Base-by-base conservation (phyloP, 2,329 filamentous ascomycete genomes). In the Claviceps capensis region DNA sequence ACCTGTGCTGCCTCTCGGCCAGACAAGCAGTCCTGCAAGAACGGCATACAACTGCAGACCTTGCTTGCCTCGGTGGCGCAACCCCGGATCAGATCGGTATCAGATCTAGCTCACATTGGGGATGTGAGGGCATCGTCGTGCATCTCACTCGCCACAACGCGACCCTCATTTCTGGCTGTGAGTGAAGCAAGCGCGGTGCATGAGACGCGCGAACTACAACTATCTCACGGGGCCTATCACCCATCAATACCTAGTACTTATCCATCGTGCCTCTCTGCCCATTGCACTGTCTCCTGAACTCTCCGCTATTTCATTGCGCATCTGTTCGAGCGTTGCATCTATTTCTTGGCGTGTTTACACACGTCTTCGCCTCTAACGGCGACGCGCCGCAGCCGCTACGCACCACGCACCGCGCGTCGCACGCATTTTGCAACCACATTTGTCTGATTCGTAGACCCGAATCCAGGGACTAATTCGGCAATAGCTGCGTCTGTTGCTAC, bases 111-210 rank as follows among this genome's bases (percentile, higher is more conserved):
- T 46, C 34, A 43, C 9, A 22, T 47, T 46, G 46, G 46, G 36
- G 36, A 43, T 23, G 22, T 47, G 51, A 52, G 48, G 47, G 41
- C 51, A 52, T 47, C 47, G 42, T 26, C 36, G 51, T 52, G 51
- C 51, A 17, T 52, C 41, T 47, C n/a, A 26, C 37, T 36, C 14
- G 22, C 30, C 22, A 37, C 41, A 50, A 34, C 51, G 49, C 43
- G 43, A 48, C 48, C 46, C 43, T 44, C 37, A 38, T 22, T 37
- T 30, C 43, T 42, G 45, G 19, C 45, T 23, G 19, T 16, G 16
- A 47, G 37, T 16, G 45, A 52, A 34, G 6, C 26, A 52, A 22
- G 6, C 26, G 23, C n/a, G 30, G 48, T 42, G 34, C 41, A 13
- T 42, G 40, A 49, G 51, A 46, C 47, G 42, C 47, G 41, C 40